Base-by-base conservation (phyloP, 2,329 filamentous ascomycete genomes). In the Cryphonectria japonica region DNA sequence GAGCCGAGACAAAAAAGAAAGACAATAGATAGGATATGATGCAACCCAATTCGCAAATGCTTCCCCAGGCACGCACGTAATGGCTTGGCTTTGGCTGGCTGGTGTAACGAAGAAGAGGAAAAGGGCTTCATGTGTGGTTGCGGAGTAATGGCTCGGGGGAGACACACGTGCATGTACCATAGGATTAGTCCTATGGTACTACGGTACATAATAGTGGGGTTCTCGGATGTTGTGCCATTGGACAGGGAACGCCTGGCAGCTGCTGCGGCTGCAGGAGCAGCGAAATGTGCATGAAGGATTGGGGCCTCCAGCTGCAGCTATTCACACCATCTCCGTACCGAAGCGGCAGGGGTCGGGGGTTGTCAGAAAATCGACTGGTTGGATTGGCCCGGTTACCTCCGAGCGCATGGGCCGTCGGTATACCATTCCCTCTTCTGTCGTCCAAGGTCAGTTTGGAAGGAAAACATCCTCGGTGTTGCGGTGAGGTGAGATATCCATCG, bases 171-270 rank as follows among this genome's bases (percentile, higher is more conserved):
- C 32, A 63, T 6, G 66, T 46, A 63, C 46, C 46, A 43, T 43
- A 50, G 22, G 8, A 50, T 9, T n/a, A 6, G 19, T 8, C 11
- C 37, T 39, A 39, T 39, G 37, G 59, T 22, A 39, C 37, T 39
- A 39, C 11, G 37, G 59, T 37, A 54, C 57, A 14, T 63, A n/a
- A 1, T 2, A 32, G 13, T 22, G 41, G 52, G 39, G 13, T n/a
- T 0, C 22, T 34, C 39, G 5, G n/a, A 16, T 26, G n/a, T 13
- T 34, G 32, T 41, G 59, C 34, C n/a, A 69, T 63, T 69, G 67
- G 67, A 50, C 67, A 50, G 46, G 46, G 60, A 69, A 69, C 67
- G 67, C 41, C 32, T 63, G 46, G 59, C n/a, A 43, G 67, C 67
- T 54, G 46, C 32, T 64, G 67, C 46, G 65, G 65, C 63, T 65